These are phyloP conservation scores for Crithidia expoeki DNA, from an alignment of 208 protist species.

Conservation along the genomic window DNA sequence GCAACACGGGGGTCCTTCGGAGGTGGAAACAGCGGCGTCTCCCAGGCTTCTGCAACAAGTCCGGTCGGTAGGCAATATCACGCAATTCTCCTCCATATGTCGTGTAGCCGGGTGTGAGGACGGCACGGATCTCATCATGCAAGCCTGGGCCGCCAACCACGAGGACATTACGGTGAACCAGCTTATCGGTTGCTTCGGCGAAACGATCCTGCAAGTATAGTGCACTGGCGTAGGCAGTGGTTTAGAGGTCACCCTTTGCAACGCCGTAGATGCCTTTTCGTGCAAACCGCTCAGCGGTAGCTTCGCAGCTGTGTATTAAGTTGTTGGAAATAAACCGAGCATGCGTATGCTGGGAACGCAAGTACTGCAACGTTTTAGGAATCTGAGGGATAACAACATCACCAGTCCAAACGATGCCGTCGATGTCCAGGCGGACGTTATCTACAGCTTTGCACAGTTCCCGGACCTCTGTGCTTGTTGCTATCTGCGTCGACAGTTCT, in stretches of 20 bases:
- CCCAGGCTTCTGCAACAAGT: constrained; percentile 41
- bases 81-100: constrained; percentile 68
- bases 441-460: constrained; percentile 25
- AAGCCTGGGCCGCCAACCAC: constrained; percentile 41
- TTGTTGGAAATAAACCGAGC: constrained; percentile 78
- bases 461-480: background rate
- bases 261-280: constrained; percentile 46
- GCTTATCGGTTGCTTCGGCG: constrained; percentile 1
- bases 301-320: constrained; percentile 44
- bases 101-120: constrained; percentile 59
- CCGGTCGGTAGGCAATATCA: constrained; percentile 34
- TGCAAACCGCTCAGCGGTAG: constrained; percentile 31
- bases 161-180: constrained; percentile 64
- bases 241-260: constrained; percentile 41
- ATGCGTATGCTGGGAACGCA: constrained; percentile 43
- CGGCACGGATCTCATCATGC: constrained; percentile 53
- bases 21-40: constrained; percentile 40
- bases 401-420: constrained; percentile 74
- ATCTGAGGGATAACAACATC: constrained; percentile 38
- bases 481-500: too few species aligned
- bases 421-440: constrained; percentile 71
- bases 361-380: constrained; percentile 48
- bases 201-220: constrained; percentile 48
- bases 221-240: constrained; percentile 60
- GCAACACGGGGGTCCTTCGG: constrained; percentile 3